phyloP scores from a whole-genome alignment of 805 yeast genomes.

The Isabelozyma rhagii region DNA sequence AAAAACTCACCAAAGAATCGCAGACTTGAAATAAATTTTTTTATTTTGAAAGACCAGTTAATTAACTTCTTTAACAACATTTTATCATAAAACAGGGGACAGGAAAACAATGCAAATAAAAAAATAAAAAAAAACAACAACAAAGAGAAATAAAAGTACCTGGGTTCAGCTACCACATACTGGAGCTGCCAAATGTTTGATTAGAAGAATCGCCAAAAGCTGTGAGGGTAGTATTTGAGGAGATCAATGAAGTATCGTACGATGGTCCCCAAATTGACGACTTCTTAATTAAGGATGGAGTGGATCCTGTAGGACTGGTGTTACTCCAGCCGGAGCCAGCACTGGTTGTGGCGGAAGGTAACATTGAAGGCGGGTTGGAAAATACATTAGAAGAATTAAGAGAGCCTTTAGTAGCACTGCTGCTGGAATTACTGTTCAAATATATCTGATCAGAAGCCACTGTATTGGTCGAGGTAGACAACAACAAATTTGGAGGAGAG shows the following conservation, averaged over 20 bases:
- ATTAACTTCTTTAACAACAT: not conserved
- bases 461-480: slow-evolving; percentile 6
- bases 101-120: slow-evolving; percentile 3
- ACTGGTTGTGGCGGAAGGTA: slow-evolving; percentile 5
- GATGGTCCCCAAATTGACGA: slow-evolving; percentile 23
- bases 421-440: slow-evolving; percentile 1
- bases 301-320: slow-evolving; percentile 3
- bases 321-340: slow-evolving; percentile 4
- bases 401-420: slow-evolving; percentile 2
- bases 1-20: not conserved
- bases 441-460: slow-evolving; percentile 4
- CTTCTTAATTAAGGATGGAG: slow-evolving; percentile 1
- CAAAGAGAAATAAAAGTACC: not conserved
- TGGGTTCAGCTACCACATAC: slow-evolving; percentile 13
- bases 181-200: slow-evolving; percentile 12
- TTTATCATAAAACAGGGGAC: not conserved
- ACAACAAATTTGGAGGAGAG: slow-evolving; percentile 23
- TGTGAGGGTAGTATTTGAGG: not conserved
- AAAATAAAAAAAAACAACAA: slow-evolving; percentile 1
- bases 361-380: slow-evolving; percentile 15
- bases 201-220: not conserved
- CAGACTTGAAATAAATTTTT: not conserved
- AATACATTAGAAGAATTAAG: slow-evolving; percentile 6
- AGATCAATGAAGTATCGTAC: slow-evolving; percentile 2
- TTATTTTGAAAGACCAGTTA: not conserved